phyloP scores from a whole-genome alignment of 139 green algal genomes.

The Axilococcus clingmanii region DNA sequence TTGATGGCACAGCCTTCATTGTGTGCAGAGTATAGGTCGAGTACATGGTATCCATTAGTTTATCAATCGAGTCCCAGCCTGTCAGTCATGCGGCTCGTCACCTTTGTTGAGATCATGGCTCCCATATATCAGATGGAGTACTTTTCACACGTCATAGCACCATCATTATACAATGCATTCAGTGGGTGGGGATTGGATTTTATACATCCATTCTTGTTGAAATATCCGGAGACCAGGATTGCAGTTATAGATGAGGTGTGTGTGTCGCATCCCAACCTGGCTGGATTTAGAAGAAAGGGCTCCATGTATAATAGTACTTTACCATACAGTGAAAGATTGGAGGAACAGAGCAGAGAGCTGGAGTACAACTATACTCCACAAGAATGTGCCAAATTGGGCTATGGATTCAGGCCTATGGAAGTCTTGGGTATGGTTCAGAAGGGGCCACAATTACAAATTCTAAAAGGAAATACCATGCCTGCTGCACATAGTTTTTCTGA shows the following conservation, averaged over 20 bases:
- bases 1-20: slow-evolving; percentile 14
- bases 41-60: slow-evolving; percentile 8
- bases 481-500: too few relatives aligned
- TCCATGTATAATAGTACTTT: not conserved
- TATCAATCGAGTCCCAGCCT: not conserved
- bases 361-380: slow-evolving; percentile 14
- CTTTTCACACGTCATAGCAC: slow-evolving; percentile 19
- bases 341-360: slow-evolving; percentile 11
- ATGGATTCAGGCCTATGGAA: slow-evolving; percentile 10
- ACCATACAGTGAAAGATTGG: slow-evolving; percentile 6
- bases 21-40: slow-evolving; percentile 4
- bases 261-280: slow-evolving; percentile 14
- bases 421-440: too few relatives aligned
- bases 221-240: slow-evolving; percentile 19
- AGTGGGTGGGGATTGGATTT: slow-evolving; percentile 23
- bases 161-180: slow-evolving; percentile 15
- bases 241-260: slow-evolving; percentile 34
- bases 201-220: slow-evolving; percentile 24
- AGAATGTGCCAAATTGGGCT: slow-evolving; percentile 5
- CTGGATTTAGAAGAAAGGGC: not conserved
- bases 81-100: slow-evolving; percentile 14
- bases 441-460: too few relatives aligned
- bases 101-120: slow-evolving; percentile 36
- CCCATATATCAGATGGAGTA: slow-evolving; percentile 25
- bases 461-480: too few relatives aligned